These are phyloP conservation scores for Ammopiptanthus mongolicus DNA, from an alignment of 306 rosid genomes.

Conservation along the genomic window DNA sequence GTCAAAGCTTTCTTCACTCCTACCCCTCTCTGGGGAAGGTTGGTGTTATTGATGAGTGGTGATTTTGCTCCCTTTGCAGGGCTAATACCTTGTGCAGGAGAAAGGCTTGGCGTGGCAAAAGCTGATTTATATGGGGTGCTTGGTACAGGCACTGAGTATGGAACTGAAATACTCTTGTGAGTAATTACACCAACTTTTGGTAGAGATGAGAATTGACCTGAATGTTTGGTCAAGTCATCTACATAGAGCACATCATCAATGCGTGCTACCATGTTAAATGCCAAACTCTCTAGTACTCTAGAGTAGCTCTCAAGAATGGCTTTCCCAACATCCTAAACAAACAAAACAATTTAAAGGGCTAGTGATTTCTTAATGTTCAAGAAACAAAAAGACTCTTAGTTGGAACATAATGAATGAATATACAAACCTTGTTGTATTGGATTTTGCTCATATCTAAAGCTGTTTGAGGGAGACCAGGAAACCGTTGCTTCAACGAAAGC, in stretches of 20 bases:
- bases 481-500: constrained; percentile 76
- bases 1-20: constrained; percentile 75
- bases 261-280: constrained; percentile 77
- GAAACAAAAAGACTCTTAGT: not conserved
- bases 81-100: constrained; percentile 57
- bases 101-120: constrained; percentile 56
- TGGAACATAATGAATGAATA: not conserved
- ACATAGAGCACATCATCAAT: constrained; percentile 87
- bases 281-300: constrained; percentile 83
- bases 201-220: constrained; percentile 54
- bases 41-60: constrained; percentile 37
- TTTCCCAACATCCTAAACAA: constrained; percentile 79
- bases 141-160: constrained; percentile 50
- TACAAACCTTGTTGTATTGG: constrained; percentile 80
- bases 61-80: constrained; percentile 54
- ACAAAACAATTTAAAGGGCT: not conserved
- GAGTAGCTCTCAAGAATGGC: constrained; percentile 96
- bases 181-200: constrained; percentile 64
- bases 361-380: not conserved
- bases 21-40: constrained; percentile 47
- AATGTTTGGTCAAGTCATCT: constrained; percentile 71
- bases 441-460: constrained; percentile 87
- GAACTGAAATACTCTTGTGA: constrained; percentile 53
- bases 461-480: constrained; percentile 93
- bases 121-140: constrained; percentile 77